Evolutionary conservation across 164 flowering plant genomes (phyloP).

Genomic region (Brasenia schreberi): DNA sequence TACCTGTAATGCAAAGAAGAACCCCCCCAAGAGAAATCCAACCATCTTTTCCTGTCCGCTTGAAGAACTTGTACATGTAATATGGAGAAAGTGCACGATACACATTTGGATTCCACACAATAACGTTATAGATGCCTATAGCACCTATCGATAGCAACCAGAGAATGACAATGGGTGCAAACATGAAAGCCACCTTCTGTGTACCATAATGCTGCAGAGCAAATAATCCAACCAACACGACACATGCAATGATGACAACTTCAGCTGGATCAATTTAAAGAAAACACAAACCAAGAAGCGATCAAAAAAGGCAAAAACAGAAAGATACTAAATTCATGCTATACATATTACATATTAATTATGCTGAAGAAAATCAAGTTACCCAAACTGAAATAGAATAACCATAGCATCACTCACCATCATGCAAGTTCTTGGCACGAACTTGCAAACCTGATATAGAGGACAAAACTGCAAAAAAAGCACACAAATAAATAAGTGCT

Average conservation of each 20-base stretch:
- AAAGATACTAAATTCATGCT: too few species aligned
- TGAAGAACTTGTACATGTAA: slow-evolving; percentile 66
- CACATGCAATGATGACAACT: slow-evolving; percentile 49
- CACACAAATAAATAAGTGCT: neutral
- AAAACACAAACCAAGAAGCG: too few species aligned
- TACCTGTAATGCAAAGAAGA: slow-evolving; percentile 78
- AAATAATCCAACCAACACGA: slow-evolving; percentile 76
- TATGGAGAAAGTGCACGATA: slow-evolving; percentile 60
- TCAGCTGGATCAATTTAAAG: slow-evolving; percentile 24
- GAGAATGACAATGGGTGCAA: slow-evolving; percentile 69
- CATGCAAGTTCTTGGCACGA: slow-evolving; percentile 30
- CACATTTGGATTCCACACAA: slow-evolving; percentile 64
- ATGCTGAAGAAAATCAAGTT: too few species aligned
- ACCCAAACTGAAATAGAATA: too few species aligned
- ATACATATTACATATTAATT: too few species aligned
- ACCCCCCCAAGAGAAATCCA: slow-evolving; percentile 90
- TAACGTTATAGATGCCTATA: slow-evolving; percentile 67
- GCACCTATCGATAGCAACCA: slow-evolving; percentile 62
- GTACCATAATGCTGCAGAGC: slow-evolving; percentile 34
- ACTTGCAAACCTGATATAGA: slow-evolving; percentile 65
- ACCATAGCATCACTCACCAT: slow-evolving; percentile 22
- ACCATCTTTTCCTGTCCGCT: slow-evolving; percentile 62
- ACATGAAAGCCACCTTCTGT: too few species aligned
- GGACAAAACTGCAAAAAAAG: slow-evolving; percentile 62
- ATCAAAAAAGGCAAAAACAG: too few species aligned